Conservation (phyloP, 2,329 filamentous ascomycete genomes). For the Monilinia aucupariae region DNA sequence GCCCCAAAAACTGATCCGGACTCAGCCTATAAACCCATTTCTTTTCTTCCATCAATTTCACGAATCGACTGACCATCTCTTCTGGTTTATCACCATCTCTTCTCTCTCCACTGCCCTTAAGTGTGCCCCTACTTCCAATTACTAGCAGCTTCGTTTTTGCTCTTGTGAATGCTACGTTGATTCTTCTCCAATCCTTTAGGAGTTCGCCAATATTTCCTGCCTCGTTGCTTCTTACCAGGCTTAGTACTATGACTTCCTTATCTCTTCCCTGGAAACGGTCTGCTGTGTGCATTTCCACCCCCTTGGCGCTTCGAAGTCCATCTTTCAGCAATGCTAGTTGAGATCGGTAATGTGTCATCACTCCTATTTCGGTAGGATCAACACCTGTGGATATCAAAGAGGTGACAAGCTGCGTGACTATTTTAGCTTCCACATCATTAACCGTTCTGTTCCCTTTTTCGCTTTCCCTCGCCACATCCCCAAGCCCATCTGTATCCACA, state of each 20-base stretch:
- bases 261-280: conserved; percentile 96
- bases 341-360: conserved; percentile 95
- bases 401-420: conserved; percentile 76
- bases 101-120: conserved; percentile 60
- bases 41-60: conserved; percentile 68
- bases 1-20: conserved; percentile 56
- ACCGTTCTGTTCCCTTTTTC: conserved; percentile 79
- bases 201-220: conserved; percentile 80
- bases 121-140: conserved; percentile 72
- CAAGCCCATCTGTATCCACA: conserved; percentile 78
- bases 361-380: conserved; percentile 70
- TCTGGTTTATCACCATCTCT: conserved; percentile 48
- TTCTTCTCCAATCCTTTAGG: conserved; percentile 82
- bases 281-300: conserved; percentile 91
- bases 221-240: conserved; percentile 82
- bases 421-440: conserved; percentile 74
- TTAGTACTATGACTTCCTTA: conserved; percentile 86
- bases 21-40: conserved; percentile 78
- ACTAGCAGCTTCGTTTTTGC: conserved; percentile 90
- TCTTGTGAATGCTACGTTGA: conserved; percentile 93
- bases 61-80: conserved; percentile 71
- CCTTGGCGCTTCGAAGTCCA: conserved; percentile 53
- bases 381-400: conserved; percentile 72
- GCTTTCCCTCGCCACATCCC: conserved; percentile 60
- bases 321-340: conserved; percentile 81